A percentile compares a stretch with the other conserved stretches of the same genome.
phyloP scores from a whole-genome alignment of 2,329 filamentous ascomycete genomes.

The Verticillium tricorpus region DNA sequence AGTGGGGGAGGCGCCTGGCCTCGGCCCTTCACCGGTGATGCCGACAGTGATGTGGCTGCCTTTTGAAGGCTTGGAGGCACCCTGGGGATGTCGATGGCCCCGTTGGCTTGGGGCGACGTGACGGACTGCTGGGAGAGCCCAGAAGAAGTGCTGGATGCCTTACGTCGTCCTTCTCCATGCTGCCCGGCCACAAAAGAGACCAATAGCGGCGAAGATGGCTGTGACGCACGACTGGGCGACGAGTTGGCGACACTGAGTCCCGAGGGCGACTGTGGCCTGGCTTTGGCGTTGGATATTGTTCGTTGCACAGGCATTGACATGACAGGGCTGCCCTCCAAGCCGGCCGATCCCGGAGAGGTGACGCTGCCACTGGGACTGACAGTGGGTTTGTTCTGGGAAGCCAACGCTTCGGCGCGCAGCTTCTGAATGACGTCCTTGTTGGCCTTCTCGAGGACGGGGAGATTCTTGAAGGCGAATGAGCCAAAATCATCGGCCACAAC shows the following conservation, averaged over 20 bases:
- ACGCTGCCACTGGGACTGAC: conserved; percentile 38
- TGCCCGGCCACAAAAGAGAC: conserved; percentile 90
- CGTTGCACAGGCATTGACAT: conserved; percentile 76
- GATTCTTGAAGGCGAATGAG: conserved; percentile 93
- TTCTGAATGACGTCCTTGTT: conserved; percentile 99
- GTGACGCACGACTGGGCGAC: conserved; percentile 77
- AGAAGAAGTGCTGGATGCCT: conserved; percentile 87
- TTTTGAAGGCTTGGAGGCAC: conserved; percentile 56
- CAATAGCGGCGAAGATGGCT: conserved; percentile 70
- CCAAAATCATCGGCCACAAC: conserved; percentile 90
- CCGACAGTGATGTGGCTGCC: conserved; percentile 42
- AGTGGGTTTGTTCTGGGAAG: conserved; percentile 51
- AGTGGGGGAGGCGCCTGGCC: conserved; percentile 43
- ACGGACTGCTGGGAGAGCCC: conserved; percentile 75
- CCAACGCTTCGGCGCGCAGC: conserved; percentile 84
- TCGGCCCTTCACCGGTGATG: conserved; percentile 55
- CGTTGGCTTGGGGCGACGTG: conserved; percentile 63
- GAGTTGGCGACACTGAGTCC: conserved; percentile 73
- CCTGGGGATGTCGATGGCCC: conserved; percentile 68
- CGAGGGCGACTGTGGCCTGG: conserved; percentile 82
- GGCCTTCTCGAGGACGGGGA: conserved; percentile 93
- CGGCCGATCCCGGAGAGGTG: conserved; percentile 56
- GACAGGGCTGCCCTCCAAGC: conserved; percentile 80
- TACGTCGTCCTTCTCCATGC: conserved; percentile 72
- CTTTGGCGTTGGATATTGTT: conserved; percentile 78